These are phyloP conservation scores for Podaxis sp. DNA, from an alignment of 768 basidiomycete genomes.

Conservation along the genomic window DNA sequence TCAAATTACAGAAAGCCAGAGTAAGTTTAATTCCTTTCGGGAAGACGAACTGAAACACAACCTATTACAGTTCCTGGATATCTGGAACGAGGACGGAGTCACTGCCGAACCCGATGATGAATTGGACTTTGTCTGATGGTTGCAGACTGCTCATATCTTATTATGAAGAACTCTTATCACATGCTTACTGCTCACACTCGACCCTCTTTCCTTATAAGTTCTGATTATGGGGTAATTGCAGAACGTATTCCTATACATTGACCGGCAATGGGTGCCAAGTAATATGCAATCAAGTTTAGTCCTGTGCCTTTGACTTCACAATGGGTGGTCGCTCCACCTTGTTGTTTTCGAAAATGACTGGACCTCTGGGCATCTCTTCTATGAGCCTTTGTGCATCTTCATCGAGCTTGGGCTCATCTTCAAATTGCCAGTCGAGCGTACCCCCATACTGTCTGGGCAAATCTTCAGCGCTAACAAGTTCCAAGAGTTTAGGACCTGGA, in stretches of 20 bases:
- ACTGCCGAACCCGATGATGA: conserved; percentile 57
- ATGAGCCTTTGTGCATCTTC: conserved; percentile 41
- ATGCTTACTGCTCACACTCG: conserved; percentile 3
- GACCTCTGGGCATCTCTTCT: conserved; percentile 52
- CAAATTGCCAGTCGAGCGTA: conserved; percentile 63
- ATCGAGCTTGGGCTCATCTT: conserved; percentile 65
- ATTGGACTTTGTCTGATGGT: conserved; percentile 14
- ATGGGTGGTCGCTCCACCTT: conserved; percentile 15
- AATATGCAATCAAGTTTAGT: conserved; percentile 7
- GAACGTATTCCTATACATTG: conserved; percentile 1
- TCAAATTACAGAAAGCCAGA: conserved; percentile 52
- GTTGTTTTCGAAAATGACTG: conserved; percentile 46
- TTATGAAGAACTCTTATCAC: not conserved
- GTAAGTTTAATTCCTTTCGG: conserved; percentile 37
- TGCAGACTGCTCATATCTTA: not conserved
- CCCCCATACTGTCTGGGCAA: conserved; percentile 77
- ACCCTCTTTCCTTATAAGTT: not conserved
- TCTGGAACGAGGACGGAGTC: conserved; percentile 82
- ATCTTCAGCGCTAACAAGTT: conserved; percentile 38
- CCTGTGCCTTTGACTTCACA: conserved; percentile 16
- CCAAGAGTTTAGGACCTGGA: conserved; percentile 45
- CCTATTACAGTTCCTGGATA: conserved; percentile 57
- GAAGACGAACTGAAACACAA: not conserved
- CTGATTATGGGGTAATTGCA: not conserved
- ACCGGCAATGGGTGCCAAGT: not conserved